These are phyloP conservation scores for Dendrobium catenatum DNA, from an alignment of 106 monocot genomes.

Conservation along the genomic window DNA sequence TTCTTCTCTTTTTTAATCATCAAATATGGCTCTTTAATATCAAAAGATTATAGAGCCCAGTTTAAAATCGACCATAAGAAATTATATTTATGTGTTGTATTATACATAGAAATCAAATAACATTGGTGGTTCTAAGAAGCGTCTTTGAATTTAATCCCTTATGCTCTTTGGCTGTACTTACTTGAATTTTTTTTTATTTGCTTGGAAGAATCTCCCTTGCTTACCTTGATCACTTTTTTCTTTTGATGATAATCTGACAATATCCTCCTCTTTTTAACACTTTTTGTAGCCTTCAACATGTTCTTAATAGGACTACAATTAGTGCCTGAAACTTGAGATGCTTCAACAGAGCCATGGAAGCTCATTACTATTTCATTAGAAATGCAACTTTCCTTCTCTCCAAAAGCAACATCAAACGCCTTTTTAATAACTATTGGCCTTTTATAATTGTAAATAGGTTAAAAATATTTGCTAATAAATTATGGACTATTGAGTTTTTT, in stretches of 20 bases:
- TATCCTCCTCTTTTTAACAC: not conserved
- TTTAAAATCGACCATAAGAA: no score
- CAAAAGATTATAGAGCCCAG: not conserved
- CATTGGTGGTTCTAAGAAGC: not conserved
- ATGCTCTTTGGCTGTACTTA: slow-evolving; percentile 15
- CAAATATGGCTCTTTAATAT: not conserved
- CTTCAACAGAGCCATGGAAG: slow-evolving; percentile 21
- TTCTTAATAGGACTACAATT: slow-evolving; percentile 18
- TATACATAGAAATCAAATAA: not conserved
- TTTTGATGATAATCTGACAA: no score
- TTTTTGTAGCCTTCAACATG: slow-evolving; percentile 31
- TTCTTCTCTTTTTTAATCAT: no score
- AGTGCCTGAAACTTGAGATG: slow-evolving; percentile 10
- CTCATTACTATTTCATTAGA: slow-evolving; percentile 66
- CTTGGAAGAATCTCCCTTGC: slow-evolving; percentile 22
- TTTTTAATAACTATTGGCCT: not conserved
- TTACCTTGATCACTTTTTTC: slow-evolving; percentile 26
- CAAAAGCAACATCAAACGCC: slow-evolving; percentile 35
- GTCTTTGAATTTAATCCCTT: slow-evolving; percentile 12
- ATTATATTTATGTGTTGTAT: not conserved
- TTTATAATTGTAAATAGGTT: slow-evolving; percentile 9
- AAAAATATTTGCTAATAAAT: slow-evolving; percentile 27
- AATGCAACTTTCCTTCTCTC: slow-evolving; percentile 72
- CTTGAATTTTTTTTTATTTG: slow-evolving; percentile 18
- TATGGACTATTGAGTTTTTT: slow-evolving; percentile 23